Evolutionary conservation across 164 flowering plant genomes (phyloP), one percentile per base, ranked within the genome.

Genomic region (Magnolia officinalis): DNA sequence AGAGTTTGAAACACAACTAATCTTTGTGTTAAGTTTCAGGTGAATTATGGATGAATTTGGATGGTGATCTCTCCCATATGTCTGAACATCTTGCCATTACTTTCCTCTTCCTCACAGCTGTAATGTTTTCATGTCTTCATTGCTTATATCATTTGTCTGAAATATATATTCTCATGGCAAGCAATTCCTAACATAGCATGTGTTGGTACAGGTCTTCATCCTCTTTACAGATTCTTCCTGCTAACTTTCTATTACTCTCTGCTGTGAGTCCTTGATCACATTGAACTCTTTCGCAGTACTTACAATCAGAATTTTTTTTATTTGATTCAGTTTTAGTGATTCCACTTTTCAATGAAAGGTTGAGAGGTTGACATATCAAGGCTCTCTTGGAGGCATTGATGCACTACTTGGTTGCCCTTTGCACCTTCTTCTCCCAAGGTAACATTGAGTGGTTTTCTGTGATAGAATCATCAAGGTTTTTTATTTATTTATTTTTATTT

Each of bases 341-440:
- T 67, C 65, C 24, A 45, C 79, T 67, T 71, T n/a, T 67, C 20
- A n/a, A 49, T 63, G 59, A 64, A 76, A 94, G 98, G 81, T 90
- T 68, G 98, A 92, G 85, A 90, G 90, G 86, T 77, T 88, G 83
- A 82, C 90, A 74, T 92, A 91, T 85, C 89, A 89, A 74, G 98
- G 97, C 65, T 92, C 98, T 78, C 98, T 94, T 78, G 94, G 88
- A 74, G 98, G 94, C 78, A 91, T 94, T 79, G 94, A 92, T 89
- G 98, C 98, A 49, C 79, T 92, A 77, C 95, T 94, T 79, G 98
- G 98, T 74, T 92, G 97, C 80, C 97, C 97, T 72, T 76, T 94
- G 74, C 84, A 86, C 75, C 93, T 94, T 83, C 98, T 74, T 89
- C 90, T 31, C 83, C 89, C 20, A 92, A 90, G 93, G 98, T 90